Evolutionary conservation across 75 land plant genomes (phyloP).

Genomic region (Larix kaempferi): DNA sequence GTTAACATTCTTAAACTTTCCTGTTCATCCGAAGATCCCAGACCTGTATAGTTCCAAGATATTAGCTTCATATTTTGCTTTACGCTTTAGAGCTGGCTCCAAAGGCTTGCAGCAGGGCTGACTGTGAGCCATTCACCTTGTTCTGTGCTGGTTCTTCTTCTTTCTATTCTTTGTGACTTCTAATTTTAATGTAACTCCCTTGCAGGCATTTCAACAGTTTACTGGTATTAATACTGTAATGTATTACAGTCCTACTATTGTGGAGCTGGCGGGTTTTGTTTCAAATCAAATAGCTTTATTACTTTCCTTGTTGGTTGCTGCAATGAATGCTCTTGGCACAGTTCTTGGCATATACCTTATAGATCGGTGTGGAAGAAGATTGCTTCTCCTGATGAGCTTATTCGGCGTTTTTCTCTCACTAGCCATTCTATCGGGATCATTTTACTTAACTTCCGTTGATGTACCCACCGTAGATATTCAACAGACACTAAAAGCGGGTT

Average conservation of each 20-base stretch:
- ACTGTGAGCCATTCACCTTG: no score
- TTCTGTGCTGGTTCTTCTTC: no score
- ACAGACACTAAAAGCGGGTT: constrained; percentile 13
- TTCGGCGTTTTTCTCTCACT: constrained; percentile 77
- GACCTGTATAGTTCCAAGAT: no score
- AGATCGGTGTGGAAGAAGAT: constrained; percentile 75
- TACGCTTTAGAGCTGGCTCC: no score
- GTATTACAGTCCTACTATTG: constrained; percentile 98
- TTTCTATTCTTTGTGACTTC: background rate
- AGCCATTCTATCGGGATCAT: constrained; percentile 56
- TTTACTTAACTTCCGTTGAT: constrained; percentile 38
- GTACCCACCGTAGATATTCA: constrained; percentile 16
- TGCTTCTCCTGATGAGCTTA: constrained; percentile 64
- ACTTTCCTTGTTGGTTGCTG: constrained; percentile 76
- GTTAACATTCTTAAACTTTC: no score
- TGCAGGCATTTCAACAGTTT: constrained; percentile 96
- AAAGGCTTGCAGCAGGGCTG: no score
- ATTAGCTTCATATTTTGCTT: no score
- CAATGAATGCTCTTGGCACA: constrained; percentile 82
- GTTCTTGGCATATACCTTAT: constrained; percentile 82
- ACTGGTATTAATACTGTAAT: constrained; percentile 98
- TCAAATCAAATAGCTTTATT: constrained; percentile 84
- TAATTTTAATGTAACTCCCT: background rate
- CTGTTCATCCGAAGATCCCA: no score
- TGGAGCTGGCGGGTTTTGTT: constrained; percentile 89